These are phyloP conservation scores for Pseudocercospora pini-densiflorae DNA, from an alignment of 2,329 filamentous ascomycete genomes.

Conservation along the genomic window DNA sequence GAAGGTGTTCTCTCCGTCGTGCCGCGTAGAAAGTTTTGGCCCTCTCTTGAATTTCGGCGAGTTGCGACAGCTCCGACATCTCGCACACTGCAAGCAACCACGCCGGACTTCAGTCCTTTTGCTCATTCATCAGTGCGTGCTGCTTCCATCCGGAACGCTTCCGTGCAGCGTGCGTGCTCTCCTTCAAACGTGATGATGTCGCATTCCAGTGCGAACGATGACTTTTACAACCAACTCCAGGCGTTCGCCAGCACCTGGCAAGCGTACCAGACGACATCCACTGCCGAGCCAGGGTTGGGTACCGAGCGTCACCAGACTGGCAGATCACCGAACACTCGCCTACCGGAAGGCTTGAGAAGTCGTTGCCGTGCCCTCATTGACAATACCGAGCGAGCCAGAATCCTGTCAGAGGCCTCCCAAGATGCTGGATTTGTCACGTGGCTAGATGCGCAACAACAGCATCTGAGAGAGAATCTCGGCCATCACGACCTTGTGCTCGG, in stretches of 20 bases:
- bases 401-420: background rate
- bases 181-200: background rate
- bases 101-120: background rate
- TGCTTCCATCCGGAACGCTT: background rate
- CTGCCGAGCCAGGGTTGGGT: conserved; percentile 2
- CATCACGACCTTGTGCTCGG: background rate
- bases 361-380: conserved; percentile 1
- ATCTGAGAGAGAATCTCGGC: background rate
- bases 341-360: background rate
- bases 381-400: background rate
- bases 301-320: background rate
- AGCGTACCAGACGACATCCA: conserved; percentile 2
- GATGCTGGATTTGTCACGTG: background rate
- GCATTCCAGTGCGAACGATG: background rate
- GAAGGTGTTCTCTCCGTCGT: background rate
- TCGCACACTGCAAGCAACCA: background rate
- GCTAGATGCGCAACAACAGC: background rate
- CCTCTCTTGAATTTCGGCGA: background rate
- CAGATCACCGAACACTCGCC: conserved; percentile 2
- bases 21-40: background rate
- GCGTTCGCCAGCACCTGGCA: background rate
- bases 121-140: background rate
- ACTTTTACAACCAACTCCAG: background rate
- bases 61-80: background rate
- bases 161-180: background rate